Percentiles rank a stretch among this genome's conserved stretches.
Conservation (phyloP, 208 protist species). For the Leishmania amazonensis region DNA sequence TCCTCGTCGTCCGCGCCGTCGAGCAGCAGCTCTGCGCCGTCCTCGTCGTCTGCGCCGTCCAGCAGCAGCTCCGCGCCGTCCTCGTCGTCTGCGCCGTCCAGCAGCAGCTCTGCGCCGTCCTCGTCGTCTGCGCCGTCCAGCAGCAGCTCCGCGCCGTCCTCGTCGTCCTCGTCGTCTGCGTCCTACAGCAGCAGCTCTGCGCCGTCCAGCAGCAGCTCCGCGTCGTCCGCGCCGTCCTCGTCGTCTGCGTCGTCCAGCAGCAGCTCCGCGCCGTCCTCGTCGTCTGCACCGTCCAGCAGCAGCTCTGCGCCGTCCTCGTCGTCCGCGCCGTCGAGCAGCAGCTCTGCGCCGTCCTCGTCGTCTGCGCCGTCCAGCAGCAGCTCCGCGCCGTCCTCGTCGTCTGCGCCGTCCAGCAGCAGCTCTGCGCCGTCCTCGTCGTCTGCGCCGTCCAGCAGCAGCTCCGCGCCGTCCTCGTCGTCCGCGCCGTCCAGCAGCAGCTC, state of each 20-base stretch:
- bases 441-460: background rate
- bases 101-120: background rate
- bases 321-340: background rate
- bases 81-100: background rate
- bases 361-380: background rate
- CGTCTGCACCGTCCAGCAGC: background rate
- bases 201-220: background rate
- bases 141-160: background rate
- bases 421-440: background rate
- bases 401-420: background rate
- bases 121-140: background rate
- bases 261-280: background rate
- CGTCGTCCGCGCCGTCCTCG: constrained; percentile 1
- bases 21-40: background rate
- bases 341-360: background rate
- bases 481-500: constrained; percentile 4
- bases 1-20: background rate
- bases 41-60: background rate
- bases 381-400: background rate
- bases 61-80: background rate
- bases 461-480: background rate
- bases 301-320: background rate
- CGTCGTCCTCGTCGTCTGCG: background rate
- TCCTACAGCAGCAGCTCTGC: background rate
- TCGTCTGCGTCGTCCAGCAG: constrained; percentile 8